Evolutionary conservation across 73 alveolate genomes (phyloP).

Genomic region (Paramecium biaurelia): DNA sequence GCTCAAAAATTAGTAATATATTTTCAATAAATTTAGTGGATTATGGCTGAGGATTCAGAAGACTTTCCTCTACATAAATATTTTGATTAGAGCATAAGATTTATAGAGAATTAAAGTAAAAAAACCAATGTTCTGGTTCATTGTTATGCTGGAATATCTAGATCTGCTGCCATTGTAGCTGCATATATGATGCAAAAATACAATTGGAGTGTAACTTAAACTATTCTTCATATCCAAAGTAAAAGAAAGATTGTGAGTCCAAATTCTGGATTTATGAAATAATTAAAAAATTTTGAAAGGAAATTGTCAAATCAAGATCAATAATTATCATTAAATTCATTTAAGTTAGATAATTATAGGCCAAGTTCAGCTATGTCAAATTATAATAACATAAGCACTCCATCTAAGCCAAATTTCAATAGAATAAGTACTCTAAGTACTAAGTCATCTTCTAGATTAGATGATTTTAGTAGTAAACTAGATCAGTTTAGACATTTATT

Average conservation of each 20-base stretch:
- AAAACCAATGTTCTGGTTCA: slow-evolving; percentile 7
- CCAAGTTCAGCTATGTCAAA: background rate
- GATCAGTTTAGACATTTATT: slow-evolving; percentile 3
- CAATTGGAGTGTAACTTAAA: background rate
- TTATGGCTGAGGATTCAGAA: slow-evolving; percentile 35
- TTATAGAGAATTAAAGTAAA: background rate
- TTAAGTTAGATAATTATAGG: background rate
- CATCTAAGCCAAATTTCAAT: background rate
- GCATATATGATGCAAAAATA: slow-evolving; percentile 13
- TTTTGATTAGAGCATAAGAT: background rate
- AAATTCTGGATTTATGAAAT: slow-evolving; percentile 9
- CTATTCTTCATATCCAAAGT: background rate
- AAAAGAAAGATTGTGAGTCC: slow-evolving; percentile 9
- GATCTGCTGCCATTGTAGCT: slow-evolving; percentile 1
- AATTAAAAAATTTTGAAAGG: background rate
- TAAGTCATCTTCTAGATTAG: background rate
- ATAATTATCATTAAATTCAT: background rate
- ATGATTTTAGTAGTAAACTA: background rate
- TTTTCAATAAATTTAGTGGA: background rate
- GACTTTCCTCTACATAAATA: slow-evolving; percentile 22
- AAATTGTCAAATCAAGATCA: background rate
- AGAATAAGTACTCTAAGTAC: background rate
- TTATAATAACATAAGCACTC: background rate
- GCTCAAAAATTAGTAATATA: background rate
- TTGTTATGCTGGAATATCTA: slow-evolving; percentile 39